Percentiles rank a stretch among this genome's conserved stretches.
Conservation (phyloP, 805 yeast genomes). For the Clavispora carvajalis region DNA sequence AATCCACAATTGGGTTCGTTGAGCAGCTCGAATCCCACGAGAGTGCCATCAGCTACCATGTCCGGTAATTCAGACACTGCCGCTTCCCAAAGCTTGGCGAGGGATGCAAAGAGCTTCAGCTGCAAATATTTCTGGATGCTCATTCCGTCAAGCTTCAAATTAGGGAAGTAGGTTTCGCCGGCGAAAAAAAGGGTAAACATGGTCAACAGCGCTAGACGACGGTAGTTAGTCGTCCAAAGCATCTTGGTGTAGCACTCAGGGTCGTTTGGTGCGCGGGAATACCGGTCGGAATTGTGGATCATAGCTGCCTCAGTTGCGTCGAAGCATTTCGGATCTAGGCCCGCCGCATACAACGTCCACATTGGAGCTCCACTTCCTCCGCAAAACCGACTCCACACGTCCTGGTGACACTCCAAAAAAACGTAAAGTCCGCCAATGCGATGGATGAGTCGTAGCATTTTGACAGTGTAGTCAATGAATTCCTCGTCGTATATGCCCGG, state of each 20-base stretch:
- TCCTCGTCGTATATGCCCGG: slow-evolving; percentile 80
- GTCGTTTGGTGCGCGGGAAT: slow-evolving; percentile 23
- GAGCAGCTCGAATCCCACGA: slow-evolving; percentile 76
- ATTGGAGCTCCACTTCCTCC: slow-evolving; percentile 95
- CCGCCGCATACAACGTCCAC: slow-evolving; percentile 90
- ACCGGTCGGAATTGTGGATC: slow-evolving; percentile 51
- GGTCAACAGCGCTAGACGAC: slow-evolving; percentile 64
- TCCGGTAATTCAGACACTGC: slow-evolving; percentile 23
- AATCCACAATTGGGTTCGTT: slow-evolving; percentile 84
- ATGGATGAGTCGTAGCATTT: slow-evolving; percentile 53
- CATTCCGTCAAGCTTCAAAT: slow-evolving; percentile 60
- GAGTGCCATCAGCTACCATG: slow-evolving; percentile 38
- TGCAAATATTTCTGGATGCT: slow-evolving; percentile 81
- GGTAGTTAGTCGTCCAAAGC: slow-evolving; percentile 91
- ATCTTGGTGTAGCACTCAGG: slow-evolving; percentile 64
- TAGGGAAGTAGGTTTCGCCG: slow-evolving; percentile 73
- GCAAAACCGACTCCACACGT: slow-evolving; percentile 82
- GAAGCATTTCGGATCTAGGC: slow-evolving; percentile 74
- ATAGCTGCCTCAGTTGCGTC: slow-evolving; percentile 72
- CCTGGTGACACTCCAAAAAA: slow-evolving; percentile 87
- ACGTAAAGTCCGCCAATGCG: slow-evolving; percentile 71
- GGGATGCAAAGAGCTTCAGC: slow-evolving; percentile 50
- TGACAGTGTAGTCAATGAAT: slow-evolving; percentile 63
- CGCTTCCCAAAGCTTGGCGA: slow-evolving; percentile 33
- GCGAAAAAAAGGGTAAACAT: slow-evolving; percentile 86